Base-by-base conservation (phyloP, 768 basidiomycete genomes). In the Termitomyces eurrhizus region DNA sequence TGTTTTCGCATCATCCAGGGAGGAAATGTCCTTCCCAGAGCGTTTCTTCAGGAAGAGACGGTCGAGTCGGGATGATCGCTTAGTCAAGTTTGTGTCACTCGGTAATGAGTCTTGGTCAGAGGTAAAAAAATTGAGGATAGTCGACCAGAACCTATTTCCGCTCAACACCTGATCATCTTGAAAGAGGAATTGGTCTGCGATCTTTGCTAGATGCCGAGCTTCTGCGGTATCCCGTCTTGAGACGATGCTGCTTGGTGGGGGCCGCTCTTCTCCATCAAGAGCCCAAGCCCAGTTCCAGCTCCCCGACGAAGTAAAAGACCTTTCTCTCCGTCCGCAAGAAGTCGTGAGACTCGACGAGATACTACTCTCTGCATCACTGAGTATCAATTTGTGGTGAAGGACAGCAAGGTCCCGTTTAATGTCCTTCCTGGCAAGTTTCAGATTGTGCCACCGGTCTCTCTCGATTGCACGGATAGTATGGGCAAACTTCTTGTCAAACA, bases 201-300 rank as follows among this genome's bases (percentile, higher is more conserved):
- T 80, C 54, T 80, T 82, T 29, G 89, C 90, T 44, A 94, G 75
- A 66, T 81, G 77, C 29, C 86, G 77, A 11, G 92, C 92, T 74
- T 94, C 92, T 42, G 79, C 77, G 6, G 93, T 95, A 67, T 98
- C 95, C 56, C 94, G 75, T 59, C 95, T 78, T n/a, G 91, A 87
- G 36, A 92, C 91, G 65, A 98, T 93, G 56, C 93, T 95, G 66
- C 89, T 92, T 3, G 95, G 91, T 4, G 96, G 96, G 3, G 96
- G 96, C 21, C 80, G 78, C 74, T 97, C 95, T 54, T 83, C 77
- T 16, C 79, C 84, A 62, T 92, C 88, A 59, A 93, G 72, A 7
- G 88, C 93, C 94, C 91, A 98, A 21, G 87, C 85, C 88, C 92
- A 94, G 33, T 79, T 83, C 88, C 87, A 90, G 63, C 80, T 81